These are phyloP conservation scores for Phanerochaete carnosa DNA, from an alignment of 768 basidiomycete genomes.

Conservation along the genomic window DNA sequence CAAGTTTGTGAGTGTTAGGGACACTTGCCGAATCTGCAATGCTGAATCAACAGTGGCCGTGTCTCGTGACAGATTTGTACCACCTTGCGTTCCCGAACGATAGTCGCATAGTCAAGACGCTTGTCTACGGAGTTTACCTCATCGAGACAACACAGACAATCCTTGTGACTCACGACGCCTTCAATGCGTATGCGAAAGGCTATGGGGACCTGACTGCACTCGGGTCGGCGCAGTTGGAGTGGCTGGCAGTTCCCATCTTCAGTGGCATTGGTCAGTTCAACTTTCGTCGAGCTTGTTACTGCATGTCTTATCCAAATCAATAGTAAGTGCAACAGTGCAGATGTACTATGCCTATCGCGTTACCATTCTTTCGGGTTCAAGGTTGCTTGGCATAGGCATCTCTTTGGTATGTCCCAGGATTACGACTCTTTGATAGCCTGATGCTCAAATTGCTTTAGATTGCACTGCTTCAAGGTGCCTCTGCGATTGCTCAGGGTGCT, in stretches of 20 bases:
- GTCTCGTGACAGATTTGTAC: conserved; percentile 1
- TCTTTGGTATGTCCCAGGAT: neutral
- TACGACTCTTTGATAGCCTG: neutral
- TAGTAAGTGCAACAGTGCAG: conserved; percentile 1
- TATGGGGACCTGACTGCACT: conserved; percentile 18
- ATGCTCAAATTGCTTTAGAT: neutral
- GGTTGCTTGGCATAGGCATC: neutral
- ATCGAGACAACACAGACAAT: conserved; percentile 16
- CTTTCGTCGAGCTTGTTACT: neutral
- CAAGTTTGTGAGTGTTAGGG: conserved; percentile 12
- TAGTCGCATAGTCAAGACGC: neutral
- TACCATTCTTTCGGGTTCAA: neutral
- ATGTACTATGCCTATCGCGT: conserved; percentile 1
- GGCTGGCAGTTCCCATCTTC: neutral
- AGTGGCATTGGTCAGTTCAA: neutral
- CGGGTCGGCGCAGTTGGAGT: neutral
- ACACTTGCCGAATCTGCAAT: neutral
- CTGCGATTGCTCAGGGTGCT: neutral
- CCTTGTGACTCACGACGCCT: conserved; percentile 19
- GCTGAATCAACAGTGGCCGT: neutral
- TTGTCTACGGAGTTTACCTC: conserved; percentile 12
- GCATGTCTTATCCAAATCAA: neutral
- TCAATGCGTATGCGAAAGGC: conserved; percentile 21
- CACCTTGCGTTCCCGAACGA: conserved; percentile 13
- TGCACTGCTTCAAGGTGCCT: neutral